Conservation (phyloP, 2,329 filamentous ascomycete genomes). For the Cylindrodendrum hubeiense region DNA sequence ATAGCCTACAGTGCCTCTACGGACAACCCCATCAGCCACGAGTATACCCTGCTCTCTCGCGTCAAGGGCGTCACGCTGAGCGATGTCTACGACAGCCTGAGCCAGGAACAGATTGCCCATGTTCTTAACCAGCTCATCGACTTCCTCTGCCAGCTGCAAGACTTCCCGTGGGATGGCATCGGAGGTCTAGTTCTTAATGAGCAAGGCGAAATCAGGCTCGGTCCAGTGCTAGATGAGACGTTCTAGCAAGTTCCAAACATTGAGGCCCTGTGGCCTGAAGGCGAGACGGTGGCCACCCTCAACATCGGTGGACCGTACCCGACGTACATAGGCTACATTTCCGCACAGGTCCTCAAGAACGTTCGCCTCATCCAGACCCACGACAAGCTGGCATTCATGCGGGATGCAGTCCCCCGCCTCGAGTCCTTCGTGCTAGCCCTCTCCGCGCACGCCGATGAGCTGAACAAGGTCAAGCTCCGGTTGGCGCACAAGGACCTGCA, state of each 20-base stretch:
- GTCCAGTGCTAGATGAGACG: constrained; percentile 5
- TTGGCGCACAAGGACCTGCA: constrained; percentile 55
- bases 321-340: constrained; percentile 44
- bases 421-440: constrained; percentile 35
- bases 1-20: constrained; percentile 43
- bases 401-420: constrained; percentile 45
- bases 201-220: background rate
- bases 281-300: constrained; percentile 40
- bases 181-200: constrained; percentile 12
- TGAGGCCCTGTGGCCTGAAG: constrained; percentile 1
- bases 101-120: background rate
- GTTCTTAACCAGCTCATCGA: constrained; percentile 48
- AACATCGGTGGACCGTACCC: constrained; percentile 45
- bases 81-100: constrained; percentile 43
- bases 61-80: constrained; percentile 44
- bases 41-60: constrained; percentile 50
- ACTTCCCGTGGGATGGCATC: constrained; percentile 6
- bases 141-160: constrained; percentile 44
- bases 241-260: constrained; percentile 10
- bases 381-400: constrained; percentile 28
- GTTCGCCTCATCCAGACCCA: background rate
- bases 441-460: constrained; percentile 23
- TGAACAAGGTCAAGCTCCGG: constrained; percentile 25
- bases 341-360: constrained; percentile 5
- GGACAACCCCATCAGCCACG: constrained; percentile 47